Percentiles rank a stretch among this genome's conserved stretches.
Evolutionary conservation across 306 rosid genomes (phyloP).

Genomic region (Malus sieversii): DNA sequence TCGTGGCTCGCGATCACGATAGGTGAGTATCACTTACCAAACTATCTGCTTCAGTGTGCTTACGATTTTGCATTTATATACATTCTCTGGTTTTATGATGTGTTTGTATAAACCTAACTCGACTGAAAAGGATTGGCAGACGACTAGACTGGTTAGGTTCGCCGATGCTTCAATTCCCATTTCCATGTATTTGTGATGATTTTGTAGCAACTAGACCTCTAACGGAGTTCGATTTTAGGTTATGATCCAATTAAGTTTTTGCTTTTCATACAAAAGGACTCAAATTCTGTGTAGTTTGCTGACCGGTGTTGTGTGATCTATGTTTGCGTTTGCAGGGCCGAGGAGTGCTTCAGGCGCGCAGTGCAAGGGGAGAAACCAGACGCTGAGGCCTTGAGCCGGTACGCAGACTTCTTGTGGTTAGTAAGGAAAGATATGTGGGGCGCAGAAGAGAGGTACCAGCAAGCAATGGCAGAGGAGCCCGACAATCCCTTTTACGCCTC

Average conservation of each 20-base stretch:
- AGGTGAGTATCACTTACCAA: conserved; percentile 23
- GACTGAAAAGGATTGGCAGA: not conserved
- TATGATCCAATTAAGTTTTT: not conserved
- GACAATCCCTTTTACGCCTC: conserved; percentile 38
- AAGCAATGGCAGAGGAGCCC: conserved; percentile 62
- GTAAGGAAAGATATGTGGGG: conserved; percentile 54
- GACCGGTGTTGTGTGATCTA: not conserved
- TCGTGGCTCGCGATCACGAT: conserved; percentile 49
- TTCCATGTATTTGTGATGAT: not conserved
- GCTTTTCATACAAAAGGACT: not conserved
- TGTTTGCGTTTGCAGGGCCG: conserved; percentile 50
- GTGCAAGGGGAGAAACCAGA: conserved; percentile 41
- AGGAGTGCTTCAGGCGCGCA: conserved; percentile 54
- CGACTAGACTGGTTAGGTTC: not conserved
- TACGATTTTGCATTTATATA: not conserved
- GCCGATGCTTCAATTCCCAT: not conserved
- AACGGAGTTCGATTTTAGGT: not conserved
- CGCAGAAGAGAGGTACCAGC: conserved; percentile 56
- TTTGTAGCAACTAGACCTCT: not conserved
- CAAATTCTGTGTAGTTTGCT: not conserved
- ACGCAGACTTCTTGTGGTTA: conserved; percentile 62
- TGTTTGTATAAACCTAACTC: not conserved
- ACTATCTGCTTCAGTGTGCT: not conserved
- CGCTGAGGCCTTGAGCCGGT: conserved; percentile 47
- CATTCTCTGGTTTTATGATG: not conserved